Evolutionary conservation across 2,329 filamentous ascomycete species (phyloP), one percentile per base, ranked within the genome.

Genomic region (Trichoderma hamatum): DNA sequence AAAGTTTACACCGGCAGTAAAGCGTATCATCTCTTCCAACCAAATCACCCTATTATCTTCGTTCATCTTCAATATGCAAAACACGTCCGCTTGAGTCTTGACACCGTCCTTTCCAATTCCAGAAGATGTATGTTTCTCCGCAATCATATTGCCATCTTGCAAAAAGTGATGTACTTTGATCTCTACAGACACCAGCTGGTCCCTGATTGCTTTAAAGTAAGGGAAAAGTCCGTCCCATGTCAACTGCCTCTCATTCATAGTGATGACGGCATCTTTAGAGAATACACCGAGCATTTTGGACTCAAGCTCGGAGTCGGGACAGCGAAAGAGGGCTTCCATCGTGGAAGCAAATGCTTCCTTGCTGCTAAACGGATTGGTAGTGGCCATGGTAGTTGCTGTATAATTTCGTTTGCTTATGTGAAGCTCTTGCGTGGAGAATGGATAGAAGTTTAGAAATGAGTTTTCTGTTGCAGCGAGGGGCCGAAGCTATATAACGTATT

Each of bases 71-170:
- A 49, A 49, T 49, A 68, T 64, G 3, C 55, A 13, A 1, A 61
- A 24, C 4, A 49, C 66, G 13, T 64, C 59, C 2, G 26, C 49
- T 16, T 36, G 14, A 0, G 66, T 68, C 13, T 30, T 32, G 3
- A 49, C 36, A 1, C 58, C 56, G 28, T 68, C 66, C 19, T 64
- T 56, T 9, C 66, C 58, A 1, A 6, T 19, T 13, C 66, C 66
- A 21, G 10, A n/a, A 7, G 66, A 59, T 13, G 43, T 24, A 16
- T 68, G 66, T 26, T 28, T 68, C n/a, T 68, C 66, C 10, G 66
- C 32, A 56, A 68, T 64, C 39, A 64, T 5, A n/a, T 68, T 68
- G n/a, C 66, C 66, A 13, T 68, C 49, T 11, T 60, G 46, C 13
- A 68, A 6, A 16, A 61, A 24, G 6, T 61, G 10, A 36, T 68